A percentile compares a stretch with the other conserved stretches of the same genome.
Conservation (phyloP, 1,284 basidiomycete species). For the Marasmius fiardii region DNA sequence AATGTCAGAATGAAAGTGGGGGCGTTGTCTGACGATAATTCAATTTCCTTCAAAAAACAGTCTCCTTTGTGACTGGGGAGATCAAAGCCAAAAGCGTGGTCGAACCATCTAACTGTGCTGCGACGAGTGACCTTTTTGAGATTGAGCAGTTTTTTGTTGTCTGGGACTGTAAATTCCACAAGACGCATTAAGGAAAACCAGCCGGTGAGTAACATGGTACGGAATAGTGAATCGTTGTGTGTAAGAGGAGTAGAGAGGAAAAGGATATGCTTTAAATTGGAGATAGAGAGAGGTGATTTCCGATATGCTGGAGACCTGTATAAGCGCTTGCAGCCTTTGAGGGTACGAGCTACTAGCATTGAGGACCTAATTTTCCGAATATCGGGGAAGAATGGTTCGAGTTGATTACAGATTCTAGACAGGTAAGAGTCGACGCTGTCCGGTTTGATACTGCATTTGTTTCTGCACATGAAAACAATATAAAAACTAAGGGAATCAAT, state of each 20-base stretch:
- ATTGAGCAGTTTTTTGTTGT: neutral
- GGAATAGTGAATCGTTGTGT: conserved; percentile 10
- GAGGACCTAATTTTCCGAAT: too few species aligned
- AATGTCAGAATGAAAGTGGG: neutral
- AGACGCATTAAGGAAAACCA: conserved; percentile 2
- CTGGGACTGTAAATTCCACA: conserved; percentile 1
- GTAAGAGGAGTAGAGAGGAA: neutral
- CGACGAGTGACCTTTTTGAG: neutral
- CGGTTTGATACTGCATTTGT: conserved; percentile 35
- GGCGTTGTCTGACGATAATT: neutral
- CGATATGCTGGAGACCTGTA: neutral
- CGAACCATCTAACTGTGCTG: neutral
- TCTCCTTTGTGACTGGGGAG: conserved; percentile 4
- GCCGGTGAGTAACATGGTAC: neutral
- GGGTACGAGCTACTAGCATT: too few species aligned
- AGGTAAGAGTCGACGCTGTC: conserved; percentile 31
- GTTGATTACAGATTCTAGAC: conserved; percentile 30
- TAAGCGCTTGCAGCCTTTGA: too few species aligned
- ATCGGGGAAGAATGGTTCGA: too few species aligned
- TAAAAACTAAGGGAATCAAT: conserved; percentile 32
- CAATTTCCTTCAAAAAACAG: neutral
- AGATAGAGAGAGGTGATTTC: conserved; percentile 8
- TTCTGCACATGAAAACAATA: conserved; percentile 34
- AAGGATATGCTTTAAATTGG: neutral
- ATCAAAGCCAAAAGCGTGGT: neutral